Base-by-base conservation (phyloP, 139 green algal species). In the Chlorella sp. region DNA sequence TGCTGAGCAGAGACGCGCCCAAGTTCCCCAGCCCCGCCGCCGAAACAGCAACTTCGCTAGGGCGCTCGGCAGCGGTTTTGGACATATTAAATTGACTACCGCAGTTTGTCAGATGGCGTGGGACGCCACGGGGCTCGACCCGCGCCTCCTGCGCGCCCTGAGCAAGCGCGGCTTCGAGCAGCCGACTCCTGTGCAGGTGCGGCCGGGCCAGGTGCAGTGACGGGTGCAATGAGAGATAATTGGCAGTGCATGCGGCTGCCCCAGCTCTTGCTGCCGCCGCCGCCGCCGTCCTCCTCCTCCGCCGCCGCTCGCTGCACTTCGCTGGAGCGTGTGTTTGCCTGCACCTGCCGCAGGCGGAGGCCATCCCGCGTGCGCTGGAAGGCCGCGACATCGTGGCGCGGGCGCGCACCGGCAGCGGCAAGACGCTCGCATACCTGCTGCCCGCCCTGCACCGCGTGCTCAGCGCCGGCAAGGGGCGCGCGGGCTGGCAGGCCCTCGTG, bases 401-500 rank as follows among this genome's bases (percentile, higher is more conserved):
- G 16, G 95, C 95, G 9, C 87, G 90, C 13, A 98, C 95, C 0
- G 95, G 95, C 75, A 96, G 89, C 70, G 95, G 95, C n/a, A 98
- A 98, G 73, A 98, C 95, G 24, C 80, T 97, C 13, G 95, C 95
- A 0, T 98, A 98, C 92, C 85, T 98, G 73, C 86, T 98, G 51
- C 95, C 95, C 2, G 90, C 89, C 20, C 69, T 98, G 68, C 92
- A 98, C 82, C 84, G 89, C 9, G 78, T 98, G 3, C 78, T 97
- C 16, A 75, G 82, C 0, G 75, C 80, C 43, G 83, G 75, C 51
- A 87, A 90, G 17, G 90, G 89, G 38, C 65, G 56, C 9, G 67
- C 73, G 5, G 93, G 92, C 78, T 97, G 94, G 88, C 91, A 93
- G 54, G 92, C 90, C 30, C 85, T 98, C 9, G 82, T 99, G 14